Evolutionary conservation across 129 eudicot genomes (phyloP), one percentile per base, ranked within the genome.

Genomic region (Pseudognaphalium luteoalbum): DNA sequence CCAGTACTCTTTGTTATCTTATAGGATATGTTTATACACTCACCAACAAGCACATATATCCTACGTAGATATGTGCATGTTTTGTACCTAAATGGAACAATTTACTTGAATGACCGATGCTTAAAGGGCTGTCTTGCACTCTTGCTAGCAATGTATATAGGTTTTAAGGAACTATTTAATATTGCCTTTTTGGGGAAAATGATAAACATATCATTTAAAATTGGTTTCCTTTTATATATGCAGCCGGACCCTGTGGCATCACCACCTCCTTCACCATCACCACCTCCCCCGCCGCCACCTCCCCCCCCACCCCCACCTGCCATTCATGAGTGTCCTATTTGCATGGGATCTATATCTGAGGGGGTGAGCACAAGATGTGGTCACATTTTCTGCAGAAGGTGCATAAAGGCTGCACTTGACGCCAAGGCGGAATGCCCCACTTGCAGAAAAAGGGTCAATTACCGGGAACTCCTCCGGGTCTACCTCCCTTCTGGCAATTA

Each of bases 401-500:
- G 75, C 44, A 70, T 70, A 28, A 32, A 4, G 39, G 17, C 15
- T 66, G 54, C 71, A 66, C 3, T 66, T 37, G 3, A 0, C 0
- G 54, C 4, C 4, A 25, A 66, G 39, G 12, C 2, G 6, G 16
- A 25, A 34, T 66, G 54, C 17, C 71, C 71, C 12, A 66, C 50
- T 16, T 66, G 52, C 30, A 66, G 71, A 14, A 10, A 1, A 17
- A 66, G 8, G 29, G 3, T 34, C 29, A 66, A 29, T 2, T 9
- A 34, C 16, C 28, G 32, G 28, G 71, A 66, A 34, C 50, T 35
- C 28, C 39, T 66, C 15, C 14, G 52, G 29, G 51, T 66, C 29
- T 87, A 81, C 78, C 88, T 90, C 72, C 84, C 96, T 59, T 8
- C 77, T 16, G 15, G 68, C 21, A 61, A 11, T 25, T 73, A 25